phyloP scores from a whole-genome alignment of 2,329 filamentous ascomycete genomes.

The Fusarium verrucosum region DNA sequence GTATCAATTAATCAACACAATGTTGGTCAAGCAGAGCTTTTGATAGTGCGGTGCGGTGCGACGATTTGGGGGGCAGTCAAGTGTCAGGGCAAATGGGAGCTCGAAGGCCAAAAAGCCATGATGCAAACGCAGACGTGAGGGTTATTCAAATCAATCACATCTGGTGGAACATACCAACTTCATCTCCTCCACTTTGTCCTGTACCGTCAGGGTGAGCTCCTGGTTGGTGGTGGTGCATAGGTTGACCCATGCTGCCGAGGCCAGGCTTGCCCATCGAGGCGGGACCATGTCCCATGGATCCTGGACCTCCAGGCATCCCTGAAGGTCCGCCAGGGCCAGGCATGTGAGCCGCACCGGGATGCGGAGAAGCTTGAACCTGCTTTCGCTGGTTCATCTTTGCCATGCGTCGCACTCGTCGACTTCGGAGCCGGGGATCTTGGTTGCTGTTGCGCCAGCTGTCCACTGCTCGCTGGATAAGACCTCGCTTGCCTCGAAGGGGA shows the following conservation, averaged over 20 bases:
- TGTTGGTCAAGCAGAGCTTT: constrained; percentile 41
- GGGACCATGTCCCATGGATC: constrained; percentile 68
- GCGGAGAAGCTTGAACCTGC: constrained; percentile 68
- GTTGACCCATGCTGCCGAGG: constrained; percentile 71
- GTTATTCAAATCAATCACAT: constrained; percentile 69
- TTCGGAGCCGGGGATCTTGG: constrained; percentile 90
- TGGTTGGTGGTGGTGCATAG: constrained; percentile 73
- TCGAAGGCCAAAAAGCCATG: constrained; percentile 38
- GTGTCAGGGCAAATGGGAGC: constrained; percentile 29
- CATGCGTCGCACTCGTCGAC: constrained; percentile 90
- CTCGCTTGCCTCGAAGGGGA: constrained; percentile 89
- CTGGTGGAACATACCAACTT: constrained; percentile 98
- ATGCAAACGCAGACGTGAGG: constrained; percentile 52
- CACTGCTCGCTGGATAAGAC: constrained; percentile 94
- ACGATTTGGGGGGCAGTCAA: constrained; percentile 18
- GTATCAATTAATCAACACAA: constrained; percentile 54
- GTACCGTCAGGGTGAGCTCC: constrained; percentile 59
- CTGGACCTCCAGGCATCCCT: constrained; percentile 69
- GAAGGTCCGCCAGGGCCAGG: constrained; percentile 72
- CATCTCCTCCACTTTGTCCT: constrained; percentile 74
- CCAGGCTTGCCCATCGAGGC: constrained; percentile 71
- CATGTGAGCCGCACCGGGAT: constrained; percentile 69
- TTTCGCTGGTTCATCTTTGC: constrained; percentile 94
- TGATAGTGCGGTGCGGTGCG: constrained; percentile 26
- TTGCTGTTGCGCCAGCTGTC: constrained; percentile 99